Percentiles rank a stretch among this genome's conserved stretches.
Evolutionary conservation across 1,284 basidiomycete genomes (phyloP).

Genomic region (Omphalotus olearius): DNA sequence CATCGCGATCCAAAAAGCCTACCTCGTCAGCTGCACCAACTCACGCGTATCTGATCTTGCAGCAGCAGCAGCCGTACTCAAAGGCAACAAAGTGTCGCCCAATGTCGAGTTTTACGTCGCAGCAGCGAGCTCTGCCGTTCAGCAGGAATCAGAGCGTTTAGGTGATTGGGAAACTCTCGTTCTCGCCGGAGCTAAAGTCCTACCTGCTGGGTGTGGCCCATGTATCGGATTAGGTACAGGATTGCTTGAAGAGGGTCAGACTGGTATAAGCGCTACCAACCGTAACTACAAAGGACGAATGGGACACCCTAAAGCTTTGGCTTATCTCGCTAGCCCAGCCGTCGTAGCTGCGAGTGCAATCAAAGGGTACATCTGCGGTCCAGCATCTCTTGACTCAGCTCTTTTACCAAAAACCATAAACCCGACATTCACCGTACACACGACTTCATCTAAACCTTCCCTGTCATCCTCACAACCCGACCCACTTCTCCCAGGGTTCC

Average conservation of each 20-base stretch:
- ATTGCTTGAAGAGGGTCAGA: constrained; percentile 87
- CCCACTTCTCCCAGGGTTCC: constrained; percentile 77
- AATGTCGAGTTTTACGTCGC: constrained; percentile 98
- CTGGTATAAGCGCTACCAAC: constrained; percentile 97
- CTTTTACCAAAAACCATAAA: constrained; percentile 49
- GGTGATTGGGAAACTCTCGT: constrained; percentile 87
- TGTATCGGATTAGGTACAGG: constrained; percentile 96
- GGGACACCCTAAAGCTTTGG: constrained; percentile 93
- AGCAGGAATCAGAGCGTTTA: constrained; percentile 80
- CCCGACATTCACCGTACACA: constrained; percentile 57
- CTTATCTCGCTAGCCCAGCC: constrained; percentile 94
- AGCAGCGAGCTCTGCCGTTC: constrained; percentile 89
- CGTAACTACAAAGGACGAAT: constrained; percentile 99
- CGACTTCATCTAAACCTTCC: constrained; percentile 23
- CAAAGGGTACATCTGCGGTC: constrained; percentile 88
- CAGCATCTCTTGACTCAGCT: constrained; percentile 61
- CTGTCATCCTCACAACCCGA: constrained; percentile 36
- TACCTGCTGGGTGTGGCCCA: constrained; percentile 88
- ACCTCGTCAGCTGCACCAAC: constrained; percentile 98
- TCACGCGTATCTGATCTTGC: constrained; percentile 94
- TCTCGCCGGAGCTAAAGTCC: constrained; percentile 83
- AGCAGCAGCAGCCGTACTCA: constrained; percentile 86
- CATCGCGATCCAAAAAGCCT: constrained; percentile 94
- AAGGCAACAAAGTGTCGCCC: constrained; percentile 79
- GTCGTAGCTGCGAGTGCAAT: constrained; percentile 96